Base-by-base conservation (phyloP, 805 yeast species). In the Ogataea minuta region DNA sequence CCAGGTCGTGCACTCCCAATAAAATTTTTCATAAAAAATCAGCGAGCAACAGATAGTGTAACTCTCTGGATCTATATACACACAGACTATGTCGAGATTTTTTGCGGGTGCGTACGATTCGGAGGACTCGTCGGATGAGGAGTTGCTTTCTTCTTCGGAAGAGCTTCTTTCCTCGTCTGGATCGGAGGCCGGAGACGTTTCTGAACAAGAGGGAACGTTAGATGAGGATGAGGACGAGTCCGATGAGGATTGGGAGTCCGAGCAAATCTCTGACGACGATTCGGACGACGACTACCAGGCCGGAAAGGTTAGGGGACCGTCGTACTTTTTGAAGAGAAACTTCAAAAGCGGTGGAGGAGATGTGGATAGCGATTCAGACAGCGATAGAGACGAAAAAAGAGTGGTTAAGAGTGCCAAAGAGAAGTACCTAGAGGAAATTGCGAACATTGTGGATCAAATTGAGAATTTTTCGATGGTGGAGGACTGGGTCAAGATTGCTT, bases 341-440 rank as follows among this genome's bases (percentile, higher is more conserved):
- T 71, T 70, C 44, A 74, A 74, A 52, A 59, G 71, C 64, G 40
- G 59, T 57, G 31, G 60, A 43, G 43, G 59, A n/a, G 56, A 45
- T 20, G 57, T 66, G 23, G 77, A 70, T 48, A 56, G 56, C 25
- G 69, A 63, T 35, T 57, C 59, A 9, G 67, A 61, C 23, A 49
- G 67, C 38, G 78, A 72, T 40, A 86, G 78, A 42, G 84, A 76
- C 44, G 85, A 81, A 57, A 83, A 79, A 61, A 84, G 82, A 52
- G 88, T 89, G 28, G 96, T 91, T 52, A 90, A 87, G 68, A 81
- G 93, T 43, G 96, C 97, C 38, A 87, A 84, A 67, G 98, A 90
- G 50, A 93, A 91, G 70, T 73, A 89, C 45, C 63, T 89, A 53
- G 97, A 89, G 59, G 99, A 93, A 63, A 76, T 93, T 68, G 81